phyloP scores from a whole-genome alignment of 192 early-diverging fungal genomes.

The Coemansia erecta region DNA sequence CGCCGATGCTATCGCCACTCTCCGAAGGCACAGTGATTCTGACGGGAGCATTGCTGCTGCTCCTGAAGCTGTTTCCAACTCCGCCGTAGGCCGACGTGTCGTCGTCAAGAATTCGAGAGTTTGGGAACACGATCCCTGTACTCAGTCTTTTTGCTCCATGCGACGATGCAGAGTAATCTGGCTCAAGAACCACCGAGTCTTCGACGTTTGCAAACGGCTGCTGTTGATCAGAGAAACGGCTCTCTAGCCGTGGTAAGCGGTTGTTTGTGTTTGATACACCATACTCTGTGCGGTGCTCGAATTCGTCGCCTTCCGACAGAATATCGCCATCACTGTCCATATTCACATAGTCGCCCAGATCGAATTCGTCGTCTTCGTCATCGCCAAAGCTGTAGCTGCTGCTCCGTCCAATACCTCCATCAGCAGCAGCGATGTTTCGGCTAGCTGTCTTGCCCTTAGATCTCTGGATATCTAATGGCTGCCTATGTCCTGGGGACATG shows the following conservation, averaged over 20 bases:
- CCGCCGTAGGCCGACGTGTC: too few relatives aligned
- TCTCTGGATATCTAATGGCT: constrained; percentile 28
- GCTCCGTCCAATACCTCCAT: constrained; percentile 1
- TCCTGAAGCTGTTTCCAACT: neutral
- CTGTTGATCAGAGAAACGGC: constrained; percentile 26
- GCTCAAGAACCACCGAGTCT: constrained; percentile 42
- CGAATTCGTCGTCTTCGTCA: constrained; percentile 34
- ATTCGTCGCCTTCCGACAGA: constrained; percentile 17
- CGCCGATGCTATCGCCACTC: neutral
- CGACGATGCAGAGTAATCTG: constrained; percentile 15
- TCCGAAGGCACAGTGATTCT: neutral
- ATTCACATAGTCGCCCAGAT: constrained; percentile 34
- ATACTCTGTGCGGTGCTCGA: constrained; percentile 6
- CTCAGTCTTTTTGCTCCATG: neutral
- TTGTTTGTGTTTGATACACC: neutral
- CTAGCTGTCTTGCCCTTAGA: constrained; percentile 12
- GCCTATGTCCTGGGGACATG: neutral
- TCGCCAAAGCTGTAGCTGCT: constrained; percentile 11
- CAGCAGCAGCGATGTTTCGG: neutral
- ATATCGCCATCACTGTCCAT: constrained; percentile 33
- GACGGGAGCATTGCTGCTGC: neutral
- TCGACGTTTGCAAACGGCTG: constrained; percentile 11
- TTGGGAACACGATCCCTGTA: neutral
- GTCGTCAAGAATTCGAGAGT: neutral
- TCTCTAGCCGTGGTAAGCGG: constrained; percentile 16